Conservation (phyloP, 2,329 filamentous ascomycete genomes). For the Claviceps cyperi region DNA sequence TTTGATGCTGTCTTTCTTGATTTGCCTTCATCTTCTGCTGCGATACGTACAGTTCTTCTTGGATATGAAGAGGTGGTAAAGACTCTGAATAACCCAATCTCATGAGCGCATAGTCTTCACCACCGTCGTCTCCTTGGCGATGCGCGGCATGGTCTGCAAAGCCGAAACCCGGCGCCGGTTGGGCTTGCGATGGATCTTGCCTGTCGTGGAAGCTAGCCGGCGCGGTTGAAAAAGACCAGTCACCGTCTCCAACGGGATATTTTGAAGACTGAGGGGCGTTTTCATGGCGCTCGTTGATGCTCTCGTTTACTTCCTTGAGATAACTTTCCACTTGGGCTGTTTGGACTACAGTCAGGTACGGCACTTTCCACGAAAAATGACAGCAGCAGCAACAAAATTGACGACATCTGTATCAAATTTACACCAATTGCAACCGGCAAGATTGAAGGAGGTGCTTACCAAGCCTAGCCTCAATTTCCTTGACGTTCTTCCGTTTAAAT, state of each 20-base stretch:
- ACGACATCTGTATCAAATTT: neutral
- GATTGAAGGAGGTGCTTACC: constrained; percentile 34
- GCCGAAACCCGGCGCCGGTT: constrained; percentile 5
- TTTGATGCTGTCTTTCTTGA: neutral
- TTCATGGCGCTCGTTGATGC: constrained; percentile 6
- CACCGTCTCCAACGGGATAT: constrained; percentile 1
- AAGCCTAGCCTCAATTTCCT: constrained; percentile 73
- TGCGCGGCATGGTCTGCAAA: constrained; percentile 8
- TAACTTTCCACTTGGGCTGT: constrained; percentile 70
- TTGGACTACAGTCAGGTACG: neutral
- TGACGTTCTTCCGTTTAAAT: constrained; percentile 79
- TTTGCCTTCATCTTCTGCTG: neutral
- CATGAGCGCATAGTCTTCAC: constrained; percentile 39
- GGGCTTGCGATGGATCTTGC: constrained; percentile 3
- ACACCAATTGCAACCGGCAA: neutral
- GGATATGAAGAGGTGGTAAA: constrained; percentile 61
- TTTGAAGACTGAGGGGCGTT: constrained; percentile 2
- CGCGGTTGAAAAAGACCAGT: constrained; percentile 7
- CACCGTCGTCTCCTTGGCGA: constrained; percentile 4
- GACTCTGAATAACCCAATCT: constrained; percentile 70
- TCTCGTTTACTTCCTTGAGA: constrained; percentile 48
- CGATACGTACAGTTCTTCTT: constrained; percentile 60
- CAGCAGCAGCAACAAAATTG: neutral
- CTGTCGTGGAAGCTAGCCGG: constrained; percentile 5
- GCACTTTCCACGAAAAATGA: neutral